A percentile compares a stretch with the other conserved stretches of the same genome.
Conservation (phyloP, 306 rosid species). For the Gleditsia sinensis region DNA sequence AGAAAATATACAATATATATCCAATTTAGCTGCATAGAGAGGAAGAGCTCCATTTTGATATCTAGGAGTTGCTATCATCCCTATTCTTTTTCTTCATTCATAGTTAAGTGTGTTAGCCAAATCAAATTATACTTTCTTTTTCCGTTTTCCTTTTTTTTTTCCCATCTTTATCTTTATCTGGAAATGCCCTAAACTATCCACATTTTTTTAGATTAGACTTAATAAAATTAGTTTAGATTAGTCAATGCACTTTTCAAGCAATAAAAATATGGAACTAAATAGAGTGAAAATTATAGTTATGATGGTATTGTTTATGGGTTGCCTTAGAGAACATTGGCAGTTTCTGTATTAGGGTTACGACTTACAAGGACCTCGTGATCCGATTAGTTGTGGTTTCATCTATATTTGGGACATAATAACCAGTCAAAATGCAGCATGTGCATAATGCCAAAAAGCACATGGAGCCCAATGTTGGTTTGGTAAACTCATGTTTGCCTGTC, state of each 20-base stretch:
- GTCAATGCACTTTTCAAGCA: not conserved
- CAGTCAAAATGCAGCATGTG: slow-evolving; percentile 51
- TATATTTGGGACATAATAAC: not conserved
- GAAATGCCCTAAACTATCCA: not conserved
- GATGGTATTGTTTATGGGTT: not conserved
- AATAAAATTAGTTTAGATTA: not conserved
- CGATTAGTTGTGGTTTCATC: slow-evolving; percentile 1
- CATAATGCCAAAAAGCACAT: slow-evolving; percentile 49
- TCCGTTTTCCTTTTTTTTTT: no score
- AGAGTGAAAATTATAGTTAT: not conserved
- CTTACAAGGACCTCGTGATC: not conserved
- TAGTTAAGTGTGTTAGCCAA: not conserved
- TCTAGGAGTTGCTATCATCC: no score
- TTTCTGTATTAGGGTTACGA: slow-evolving; percentile 26
- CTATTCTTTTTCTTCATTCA: not conserved
- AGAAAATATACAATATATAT: not conserved
- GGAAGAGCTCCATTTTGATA: not conserved
- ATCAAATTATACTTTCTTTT: not conserved
- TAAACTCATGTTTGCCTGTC: slow-evolving; percentile 36
- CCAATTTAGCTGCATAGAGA: not conserved
- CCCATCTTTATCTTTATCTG: not conserved
- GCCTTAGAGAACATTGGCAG: not conserved
- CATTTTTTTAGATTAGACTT: not conserved
- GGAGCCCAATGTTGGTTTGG: slow-evolving; percentile 51
- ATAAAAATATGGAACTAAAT: not conserved